phyloP scores from a whole-genome alignment of 2,329 filamentous ascomycete genomes.

The Westerdykella sp. region DNA sequence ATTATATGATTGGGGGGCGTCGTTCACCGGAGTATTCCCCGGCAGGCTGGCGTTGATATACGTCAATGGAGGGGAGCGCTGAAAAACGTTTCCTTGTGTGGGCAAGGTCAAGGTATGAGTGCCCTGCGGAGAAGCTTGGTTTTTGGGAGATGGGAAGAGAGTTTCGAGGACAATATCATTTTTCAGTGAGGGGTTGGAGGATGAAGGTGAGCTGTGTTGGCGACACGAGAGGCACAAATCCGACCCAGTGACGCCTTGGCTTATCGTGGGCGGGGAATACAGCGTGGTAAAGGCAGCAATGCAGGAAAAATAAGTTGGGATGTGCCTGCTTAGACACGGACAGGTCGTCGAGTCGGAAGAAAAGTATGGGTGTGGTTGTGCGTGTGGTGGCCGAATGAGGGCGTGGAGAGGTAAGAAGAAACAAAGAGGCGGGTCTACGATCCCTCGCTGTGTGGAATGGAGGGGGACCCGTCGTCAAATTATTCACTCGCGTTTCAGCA shows the following conservation, averaged over 20 bases:
- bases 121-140: slow-evolving; percentile 26
- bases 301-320: slow-evolving; percentile 32
- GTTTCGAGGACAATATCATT: slow-evolving; percentile 38
- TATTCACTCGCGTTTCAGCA: slow-evolving; percentile 34
- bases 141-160: slow-evolving; percentile 28
- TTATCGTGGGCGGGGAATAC: slow-evolving; percentile 33
- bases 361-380: slow-evolving; percentile 5
- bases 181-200: slow-evolving; percentile 28
- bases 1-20: slow-evolving; percentile 19
- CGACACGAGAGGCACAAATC: slow-evolving; percentile 31
- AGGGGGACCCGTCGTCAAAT: slow-evolving; percentile 27
- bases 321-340: slow-evolving; percentile 31
- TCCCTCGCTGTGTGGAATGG: slow-evolving; percentile 25
- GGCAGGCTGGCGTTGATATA: slow-evolving; percentile 21
- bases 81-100: slow-evolving; percentile 2
- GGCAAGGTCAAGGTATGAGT: slow-evolving; percentile 28
- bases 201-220: slow-evolving; percentile 27
- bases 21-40: slow-evolving; percentile 23
- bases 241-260: slow-evolving; percentile 36
- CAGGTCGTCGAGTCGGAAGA: slow-evolving; percentile 25
- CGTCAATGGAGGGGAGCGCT: slow-evolving; percentile 6
- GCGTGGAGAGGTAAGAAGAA: slow-evolving; percentile 19
- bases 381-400: slow-evolving; percentile 27
- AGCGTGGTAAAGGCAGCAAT: slow-evolving; percentile 36
- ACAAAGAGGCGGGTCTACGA: slow-evolving; percentile 28